These are phyloP conservation scores for Colletotrichum salicis DNA, from an alignment of 2,329 filamentous ascomycete genomes.

Conservation along the genomic window DNA sequence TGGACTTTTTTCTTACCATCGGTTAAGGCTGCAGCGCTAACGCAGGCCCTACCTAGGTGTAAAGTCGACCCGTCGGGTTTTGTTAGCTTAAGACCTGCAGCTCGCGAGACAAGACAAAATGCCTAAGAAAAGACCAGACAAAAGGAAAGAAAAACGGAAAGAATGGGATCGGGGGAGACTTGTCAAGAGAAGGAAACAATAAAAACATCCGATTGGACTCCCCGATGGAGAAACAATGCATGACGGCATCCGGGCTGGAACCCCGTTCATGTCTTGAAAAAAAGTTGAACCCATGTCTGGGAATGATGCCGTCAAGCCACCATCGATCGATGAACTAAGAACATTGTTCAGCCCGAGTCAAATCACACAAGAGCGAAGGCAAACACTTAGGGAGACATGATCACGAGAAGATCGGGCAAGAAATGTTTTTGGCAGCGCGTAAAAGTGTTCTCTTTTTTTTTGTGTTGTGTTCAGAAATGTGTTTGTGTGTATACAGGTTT, in stretches of 20 bases:
- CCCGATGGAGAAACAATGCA: not conserved
- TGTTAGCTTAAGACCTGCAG: not conserved
- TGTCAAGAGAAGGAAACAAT: not conserved
- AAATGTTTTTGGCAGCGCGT: slow-evolving; percentile 16
- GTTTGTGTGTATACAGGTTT: slow-evolving; percentile 21
- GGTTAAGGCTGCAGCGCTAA: not conserved
- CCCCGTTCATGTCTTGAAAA: not conserved
- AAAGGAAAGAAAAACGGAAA: not conserved
- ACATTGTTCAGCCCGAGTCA: not conserved
- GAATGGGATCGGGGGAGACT: not conserved
- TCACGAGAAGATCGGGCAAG: too few relatives aligned
- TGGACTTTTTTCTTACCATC: not conserved
- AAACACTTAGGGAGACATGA: too few relatives aligned
- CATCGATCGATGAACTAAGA: not conserved
- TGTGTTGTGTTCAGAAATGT: slow-evolving; percentile 3
- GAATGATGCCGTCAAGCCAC: not conserved
- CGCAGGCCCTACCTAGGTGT: not conserved
- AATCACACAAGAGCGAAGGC: not conserved
- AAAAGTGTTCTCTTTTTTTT: slow-evolving; percentile 11
- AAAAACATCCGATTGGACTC: slow-evolving; percentile 5
- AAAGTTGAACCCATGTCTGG: not conserved
- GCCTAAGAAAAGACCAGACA: not conserved
- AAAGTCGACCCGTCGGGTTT: not conserved
- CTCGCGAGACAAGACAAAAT: not conserved
- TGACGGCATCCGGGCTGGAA: not conserved